Evolutionary conservation across 495 filamentous ascomycete genomes (phyloP), one percentile per base, ranked within the genome.

Genomic region (Saxispiralis lemnorum): DNA sequence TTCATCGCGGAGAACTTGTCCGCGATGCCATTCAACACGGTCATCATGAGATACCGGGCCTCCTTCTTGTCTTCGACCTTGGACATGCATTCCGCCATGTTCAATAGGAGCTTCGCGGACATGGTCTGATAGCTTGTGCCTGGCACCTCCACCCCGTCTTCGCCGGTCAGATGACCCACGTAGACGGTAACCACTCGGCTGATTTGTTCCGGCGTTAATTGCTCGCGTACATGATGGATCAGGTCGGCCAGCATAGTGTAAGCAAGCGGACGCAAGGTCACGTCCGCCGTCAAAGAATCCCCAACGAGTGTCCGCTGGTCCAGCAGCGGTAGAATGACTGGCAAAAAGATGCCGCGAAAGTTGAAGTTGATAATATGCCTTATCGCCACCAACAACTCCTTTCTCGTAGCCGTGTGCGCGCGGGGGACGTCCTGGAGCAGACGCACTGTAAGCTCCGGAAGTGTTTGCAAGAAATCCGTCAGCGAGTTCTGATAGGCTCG

Each of bases 1-100:
- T 96, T 96, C 92, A 99, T 96, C 7, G 87, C 78, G 0, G 92
- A 87, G 57, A 96, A 94, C 58, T 96, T 99, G 53, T 96, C 89
- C 39, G 82, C 92, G 45, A 96, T 96, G 9, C 92, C 89, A 61
- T 93, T 86, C 38, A 99, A 63, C 30, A 99, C 96, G 80, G 92
- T 89, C 46, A 99, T 83, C 45, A 99, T 62, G 60, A 93, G 95
- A 58, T 94, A 86, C 13, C 92, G 78, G 21, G 87, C 89, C 58
- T 96, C 87, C 18, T 76, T 73, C 60, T 95, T 96, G 53, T 94
- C 78, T 13, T 76, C 78, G 42, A 99, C 68, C 56, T 80, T 83
- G 0, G 88, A 84, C 51, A 99, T 99, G 59, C 81, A 87, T 54
- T 96, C 92, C 0, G 89, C 89, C 81, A 99, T 83, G 59, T 99